Evolutionary conservation across 257 asterid genomes (phyloP).

Genomic region (Paraleonurus japonicus): DNA sequence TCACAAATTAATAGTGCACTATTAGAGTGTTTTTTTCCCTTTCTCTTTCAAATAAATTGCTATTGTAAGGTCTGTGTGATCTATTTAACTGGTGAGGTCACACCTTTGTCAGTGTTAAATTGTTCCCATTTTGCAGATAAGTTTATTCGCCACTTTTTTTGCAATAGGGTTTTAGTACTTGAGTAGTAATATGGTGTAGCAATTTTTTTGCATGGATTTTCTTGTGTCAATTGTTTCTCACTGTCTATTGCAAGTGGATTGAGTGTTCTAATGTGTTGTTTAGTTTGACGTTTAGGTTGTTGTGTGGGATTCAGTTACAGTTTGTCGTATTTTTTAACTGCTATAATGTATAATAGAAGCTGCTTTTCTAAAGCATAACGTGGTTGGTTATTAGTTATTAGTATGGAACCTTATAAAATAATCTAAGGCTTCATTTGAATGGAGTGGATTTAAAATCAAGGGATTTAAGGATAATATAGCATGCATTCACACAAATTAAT

Average conservation of each 20-base stretch:
- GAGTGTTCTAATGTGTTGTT: neutral
- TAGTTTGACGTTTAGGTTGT: neutral
- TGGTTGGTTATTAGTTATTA: neutral
- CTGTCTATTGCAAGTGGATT: too few relatives aligned
- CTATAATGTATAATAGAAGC: neutral
- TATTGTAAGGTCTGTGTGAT: neutral
- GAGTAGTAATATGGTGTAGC: neutral
- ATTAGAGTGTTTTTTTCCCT: neutral
- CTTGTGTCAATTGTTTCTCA: too few relatives aligned
- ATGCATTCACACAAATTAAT: too few relatives aligned
- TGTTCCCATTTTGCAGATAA: neutral
- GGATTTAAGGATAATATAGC: too few relatives aligned
- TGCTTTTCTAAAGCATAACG: neutral
- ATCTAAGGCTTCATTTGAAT: too few relatives aligned
- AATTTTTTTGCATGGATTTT: neutral
- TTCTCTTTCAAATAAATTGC: neutral
- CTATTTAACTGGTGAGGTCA: neutral
- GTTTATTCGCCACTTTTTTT: neutral
- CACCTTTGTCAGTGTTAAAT: neutral
- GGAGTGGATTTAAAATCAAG: too few relatives aligned
- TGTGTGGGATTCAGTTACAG: neutral
- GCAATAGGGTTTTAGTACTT: neutral
- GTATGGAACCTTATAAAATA: neutral
- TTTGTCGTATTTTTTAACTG: neutral
- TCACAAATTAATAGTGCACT: neutral